These are phyloP conservation scores for Paecilomyces niveus DNA, from an alignment of 2,329 filamentous ascomycete genomes.

Conservation along the genomic window DNA sequence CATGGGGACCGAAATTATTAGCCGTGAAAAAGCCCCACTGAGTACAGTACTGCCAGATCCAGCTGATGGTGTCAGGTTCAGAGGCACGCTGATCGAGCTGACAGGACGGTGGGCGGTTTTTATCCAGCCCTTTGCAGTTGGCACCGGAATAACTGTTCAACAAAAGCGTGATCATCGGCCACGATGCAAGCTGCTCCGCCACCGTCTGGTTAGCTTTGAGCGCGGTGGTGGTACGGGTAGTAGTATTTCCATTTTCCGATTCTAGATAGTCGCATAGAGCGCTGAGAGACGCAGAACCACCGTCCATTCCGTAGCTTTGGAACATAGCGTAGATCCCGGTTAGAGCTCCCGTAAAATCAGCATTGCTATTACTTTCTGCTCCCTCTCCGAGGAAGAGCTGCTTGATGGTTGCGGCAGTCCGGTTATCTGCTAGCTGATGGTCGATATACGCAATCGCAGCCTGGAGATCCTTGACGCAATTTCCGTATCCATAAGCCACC, in stretches of 20 bases:
- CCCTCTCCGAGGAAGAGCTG: slow-evolving; percentile 42
- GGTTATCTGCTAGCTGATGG: slow-evolving; percentile 30
- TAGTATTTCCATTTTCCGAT: slow-evolving; percentile 27
- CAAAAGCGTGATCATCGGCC: slow-evolving; percentile 27
- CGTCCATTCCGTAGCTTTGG: slow-evolving; percentile 39
- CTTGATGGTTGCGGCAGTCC: slow-evolving; percentile 37
- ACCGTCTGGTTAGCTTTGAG: slow-evolving; percentile 34
- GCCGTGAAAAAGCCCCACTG: slow-evolving; percentile 47
- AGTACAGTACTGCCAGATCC: slow-evolving; percentile 48
- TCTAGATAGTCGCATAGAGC: slow-evolving; percentile 43
- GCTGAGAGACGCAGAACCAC: slow-evolving; percentile 25
- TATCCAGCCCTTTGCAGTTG: slow-evolving; percentile 30
- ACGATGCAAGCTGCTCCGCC: slow-evolving; percentile 37
- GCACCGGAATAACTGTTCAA: slow-evolving; percentile 35
- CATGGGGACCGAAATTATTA: slow-evolving; percentile 41
- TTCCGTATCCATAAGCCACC: slow-evolving; percentile 42
- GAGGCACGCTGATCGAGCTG: slow-evolving; percentile 26
- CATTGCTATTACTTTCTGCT: slow-evolving; percentile 40
- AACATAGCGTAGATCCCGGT: slow-evolving; percentile 34
- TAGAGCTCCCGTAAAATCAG: slow-evolving; percentile 41
- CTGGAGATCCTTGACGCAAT: slow-evolving; percentile 45
- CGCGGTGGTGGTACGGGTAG: slow-evolving; percentile 19
- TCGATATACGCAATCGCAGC: slow-evolving; percentile 46
- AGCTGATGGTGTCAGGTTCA: slow-evolving; percentile 34
- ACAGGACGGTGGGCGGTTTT: slow-evolving; percentile 23